Conservation (phyloP, 208 protist species). For the Crithidia fasciculata region DNA sequence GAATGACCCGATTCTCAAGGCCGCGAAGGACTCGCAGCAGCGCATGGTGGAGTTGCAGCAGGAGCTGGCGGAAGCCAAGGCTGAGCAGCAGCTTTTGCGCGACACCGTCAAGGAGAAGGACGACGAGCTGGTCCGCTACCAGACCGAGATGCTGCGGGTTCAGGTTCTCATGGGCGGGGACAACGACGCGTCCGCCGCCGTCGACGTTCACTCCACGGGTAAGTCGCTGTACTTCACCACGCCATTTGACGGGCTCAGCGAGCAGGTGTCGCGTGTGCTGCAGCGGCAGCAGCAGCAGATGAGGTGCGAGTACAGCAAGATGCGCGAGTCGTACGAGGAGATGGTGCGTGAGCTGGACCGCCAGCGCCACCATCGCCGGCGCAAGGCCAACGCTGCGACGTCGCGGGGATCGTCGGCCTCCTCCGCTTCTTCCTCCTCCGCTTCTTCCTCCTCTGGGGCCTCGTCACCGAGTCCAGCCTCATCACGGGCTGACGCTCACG, state of each 20-base stretch:
- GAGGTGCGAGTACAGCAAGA: constrained; percentile 46
- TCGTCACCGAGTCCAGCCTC: neutral
- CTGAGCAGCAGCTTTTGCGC: constrained; percentile 51
- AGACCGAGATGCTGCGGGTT: constrained; percentile 73
- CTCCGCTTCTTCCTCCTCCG: constrained; percentile 7
- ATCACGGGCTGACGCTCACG: neutral
- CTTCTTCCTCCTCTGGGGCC: constrained; percentile 8
- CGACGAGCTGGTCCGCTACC: constrained; percentile 69
- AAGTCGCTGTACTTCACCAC: neutral
- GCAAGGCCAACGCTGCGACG: constrained; percentile 8
- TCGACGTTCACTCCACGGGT: neutral
- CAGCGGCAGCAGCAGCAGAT: constrained; percentile 39
- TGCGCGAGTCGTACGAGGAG: constrained; percentile 56
- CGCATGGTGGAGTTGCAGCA: constrained; percentile 67
- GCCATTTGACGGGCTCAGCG: constrained; percentile 14
- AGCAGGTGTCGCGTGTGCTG: constrained; percentile 31
- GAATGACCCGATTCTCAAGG: constrained; percentile 79
- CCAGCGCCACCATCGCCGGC: constrained; percentile 18
- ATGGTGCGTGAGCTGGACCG: constrained; percentile 53
- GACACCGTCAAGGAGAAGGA: constrained; percentile 67
- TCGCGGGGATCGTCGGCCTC: constrained; percentile 15
- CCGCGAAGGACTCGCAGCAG: constrained; percentile 77
- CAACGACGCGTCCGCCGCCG: constrained; percentile 7
- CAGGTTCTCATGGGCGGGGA: constrained; percentile 36
- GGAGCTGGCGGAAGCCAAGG: constrained; percentile 51